Evolutionary conservation across 106 monocot species (phyloP), one percentile per base, ranked within the genome.

Genomic region (Amphibolis antarctica): DNA sequence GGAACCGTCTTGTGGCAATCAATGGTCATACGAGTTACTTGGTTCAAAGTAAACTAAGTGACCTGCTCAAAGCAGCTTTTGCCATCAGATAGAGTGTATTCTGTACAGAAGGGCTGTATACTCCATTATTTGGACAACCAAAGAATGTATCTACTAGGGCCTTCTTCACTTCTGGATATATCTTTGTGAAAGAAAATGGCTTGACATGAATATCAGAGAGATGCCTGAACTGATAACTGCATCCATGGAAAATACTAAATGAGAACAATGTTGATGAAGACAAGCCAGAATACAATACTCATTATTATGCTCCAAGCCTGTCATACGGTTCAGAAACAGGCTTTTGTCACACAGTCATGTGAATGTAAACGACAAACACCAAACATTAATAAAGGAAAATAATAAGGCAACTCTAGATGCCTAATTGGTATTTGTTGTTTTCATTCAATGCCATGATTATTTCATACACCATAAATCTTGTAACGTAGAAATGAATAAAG

Each of bases 81-180:
- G 81, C 93, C 86, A 93, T 93, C 9, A 86, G 68, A 52, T 79
- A 89, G 17, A 93, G 86, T 21, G 93, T 93, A 62, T 76, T 89
- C 73, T 93, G 93, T 42, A 93, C 93, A 9, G 93, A 93, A 46
- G 93, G 86, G 59, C 93, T 93, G 75, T 93, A 93, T 15, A 89
- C 81, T 30, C 93, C 93, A 9, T 55, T 59, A 46, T 76, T 47
- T 14, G 81, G 70, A 23, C 76, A 72, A 1, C 93, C 93, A 27
- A 89, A 93, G 68, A 93, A 93, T 10, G 81, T 93, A 22, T 75
- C 85, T 1, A 51, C 69, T 21, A 93, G 36, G 61, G 74, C 71
- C 60, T 77, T 74, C 70, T 89, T 93, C 21, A 88, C 83, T 29
- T 74, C 81, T 45, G 52, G 27, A 42, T 83, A 89, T 30, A 61